Evolutionary conservation across 1,284 basidiomycete genomes (phyloP).

Genomic region (Chondrostereum purpureum): DNA sequence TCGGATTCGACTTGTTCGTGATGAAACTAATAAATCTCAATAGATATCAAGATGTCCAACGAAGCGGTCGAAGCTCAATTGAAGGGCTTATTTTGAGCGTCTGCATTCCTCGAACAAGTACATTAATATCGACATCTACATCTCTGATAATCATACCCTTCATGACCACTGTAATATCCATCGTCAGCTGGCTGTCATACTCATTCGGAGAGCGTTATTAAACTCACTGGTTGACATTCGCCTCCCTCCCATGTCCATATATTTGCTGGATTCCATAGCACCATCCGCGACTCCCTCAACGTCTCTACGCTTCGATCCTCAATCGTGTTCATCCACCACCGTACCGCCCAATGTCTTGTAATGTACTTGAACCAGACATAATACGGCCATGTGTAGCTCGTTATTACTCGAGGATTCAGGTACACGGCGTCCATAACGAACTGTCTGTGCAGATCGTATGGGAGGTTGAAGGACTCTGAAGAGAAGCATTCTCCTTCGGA

Average conservation of each 20-base stretch:
- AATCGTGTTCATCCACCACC: slow-evolving; percentile 36
- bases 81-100: slow-evolving; percentile 49
- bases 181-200: too few relatives aligned
- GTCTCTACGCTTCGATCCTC: slow-evolving; percentile 26
- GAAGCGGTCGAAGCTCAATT: slow-evolving; percentile 72
- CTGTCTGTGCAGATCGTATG: slow-evolving; percentile 47
- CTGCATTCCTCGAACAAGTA: too few relatives aligned
- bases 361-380: slow-evolving; percentile 42
- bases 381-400: slow-evolving; percentile 31
- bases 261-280: slow-evolving; percentile 28
- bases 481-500: slow-evolving; percentile 38
- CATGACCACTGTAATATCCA: too few relatives aligned
- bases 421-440: slow-evolving; percentile 34
- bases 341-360: slow-evolving; percentile 33
- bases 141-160: too few relatives aligned
- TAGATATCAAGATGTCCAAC: slow-evolving; percentile 73
- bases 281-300: slow-evolving; percentile 29
- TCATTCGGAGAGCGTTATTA: too few relatives aligned
- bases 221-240: slow-evolving; percentile 28
- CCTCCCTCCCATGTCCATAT: slow-evolving; percentile 32
- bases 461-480: slow-evolving; percentile 47
- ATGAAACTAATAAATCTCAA: slow-evolving; percentile 9
- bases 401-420: slow-evolving; percentile 39
- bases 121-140: too few relatives aligned
- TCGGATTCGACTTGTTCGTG: not conserved